phyloP scores from a whole-genome alignment of 1,284 basidiomycete genomes.

The Leccinum pachyderme region DNA sequence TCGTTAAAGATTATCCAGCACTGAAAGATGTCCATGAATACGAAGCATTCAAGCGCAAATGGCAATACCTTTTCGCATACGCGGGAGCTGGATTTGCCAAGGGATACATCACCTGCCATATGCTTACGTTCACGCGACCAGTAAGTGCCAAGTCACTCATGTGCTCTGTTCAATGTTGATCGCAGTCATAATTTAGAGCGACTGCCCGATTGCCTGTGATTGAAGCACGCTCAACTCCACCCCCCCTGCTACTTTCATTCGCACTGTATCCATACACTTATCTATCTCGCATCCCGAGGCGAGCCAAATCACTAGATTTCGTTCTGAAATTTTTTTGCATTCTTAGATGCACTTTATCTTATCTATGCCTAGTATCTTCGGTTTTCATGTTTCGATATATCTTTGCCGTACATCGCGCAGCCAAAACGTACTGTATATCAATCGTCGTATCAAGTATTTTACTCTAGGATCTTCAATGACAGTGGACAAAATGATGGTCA shows the following conservation, averaged over 20 bases:
- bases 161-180: slow-evolving; percentile 3
- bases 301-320: slow-evolving; percentile 18
- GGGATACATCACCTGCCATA: slow-evolving; percentile 76
- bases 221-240: slow-evolving; percentile 15
- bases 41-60: slow-evolving; percentile 68
- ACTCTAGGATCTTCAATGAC: slow-evolving; percentile 21
- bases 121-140: slow-evolving; percentile 64
- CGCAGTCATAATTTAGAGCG: slow-evolving; percentile 19
- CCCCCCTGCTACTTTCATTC: slow-evolving; percentile 14
- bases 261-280: slow-evolving; percentile 25
- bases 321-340: slow-evolving; percentile 12
- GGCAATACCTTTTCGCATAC: slow-evolving; percentile 77
- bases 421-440: slow-evolving; percentile 25
- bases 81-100: slow-evolving; percentile 72
- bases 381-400: slow-evolving; percentile 15
- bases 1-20: slow-evolving; percentile 56
- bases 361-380: slow-evolving; percentile 16
- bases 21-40: slow-evolving; percentile 53
- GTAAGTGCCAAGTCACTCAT: slow-evolving; percentile 35
- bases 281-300: slow-evolving; percentile 3
- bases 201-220: slow-evolving; percentile 31
- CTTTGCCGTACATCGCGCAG: slow-evolving; percentile 18
- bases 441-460: slow-evolving; percentile 16
- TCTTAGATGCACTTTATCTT: slow-evolving; percentile 22
- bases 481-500: slow-evolving; percentile 1